Evolutionary conservation across 306 rosid genomes (phyloP), one percentile per base, ranked within the genome.

Genomic region (Cucurbita pepo): DNA sequence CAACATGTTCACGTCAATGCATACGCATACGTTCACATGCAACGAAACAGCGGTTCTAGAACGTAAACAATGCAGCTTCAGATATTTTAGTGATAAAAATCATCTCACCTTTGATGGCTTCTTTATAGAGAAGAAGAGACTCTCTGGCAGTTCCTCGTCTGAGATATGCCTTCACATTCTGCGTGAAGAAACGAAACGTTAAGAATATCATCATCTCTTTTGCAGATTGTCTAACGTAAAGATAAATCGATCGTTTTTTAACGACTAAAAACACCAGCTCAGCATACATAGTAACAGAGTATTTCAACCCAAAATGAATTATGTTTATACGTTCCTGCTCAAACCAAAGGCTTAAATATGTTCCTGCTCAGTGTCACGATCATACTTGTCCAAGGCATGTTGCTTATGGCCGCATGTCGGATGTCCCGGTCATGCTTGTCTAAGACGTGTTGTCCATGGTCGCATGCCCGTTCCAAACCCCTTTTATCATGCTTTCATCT

Each of bases 141-240:
- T 89, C 97, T 77, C 90, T 92, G 63, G 95, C 95, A 54, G 89
- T 86, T 83, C 96, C 96, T 18, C 97, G 97, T 72, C 97, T 89
- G 59, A 92, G 79, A 82, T 88, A 92, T 51, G 97, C 96, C 87
- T 92, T 92, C 77, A 92, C 96, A 83, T 86, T 89, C 97, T 92
- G 89, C 80, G 79, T 56, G 56, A 61, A 36, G 75, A 53, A 62
- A 57, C 15, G n/a, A 69, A 50, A 40, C n/a, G 41, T 10, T 25
- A 38, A 7, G 37, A 22, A 69, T 43, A 73, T 22, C 18, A 38
- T 52, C 38, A 13, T 11, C 37, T 54, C 5, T 13, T 13, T 40
- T 18, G 71, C 36, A 41, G 9, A 43, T 18, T 64, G 6, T 43
- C 53, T 19, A 18, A 43, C 48, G 15, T 21, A 10, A 38, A 64